Evolutionary conservation across 2,329 filamentous ascomycete genomes (phyloP), one percentile per base, ranked within the genome.

Genomic region (Cordyceps farinosa): DNA sequence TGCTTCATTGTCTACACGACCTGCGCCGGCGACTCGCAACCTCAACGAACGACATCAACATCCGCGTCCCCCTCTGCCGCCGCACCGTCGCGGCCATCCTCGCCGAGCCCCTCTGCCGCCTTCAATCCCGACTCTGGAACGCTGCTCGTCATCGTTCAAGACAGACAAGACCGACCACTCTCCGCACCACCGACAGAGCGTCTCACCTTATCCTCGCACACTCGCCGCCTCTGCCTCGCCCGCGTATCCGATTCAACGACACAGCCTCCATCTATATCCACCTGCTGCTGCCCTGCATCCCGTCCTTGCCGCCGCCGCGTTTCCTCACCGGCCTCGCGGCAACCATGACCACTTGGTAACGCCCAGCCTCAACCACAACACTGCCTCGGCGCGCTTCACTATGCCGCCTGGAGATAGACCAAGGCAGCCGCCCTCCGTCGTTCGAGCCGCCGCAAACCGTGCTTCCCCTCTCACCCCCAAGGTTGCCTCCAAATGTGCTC

Each of bases 351-450:
- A 27, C 34, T 48, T 50, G 51, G 50, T 61, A 34, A 61, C 42
- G 36, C 50, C 32, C 15, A 30, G 59, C 50, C 51, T 54, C 40
- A 54, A 55, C 59, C 40, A 55, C 42, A 55, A 32, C 40, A 61
- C 30, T 61, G 51, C 59, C 59, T 54, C 38, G 22, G 50, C 59
- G 59, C 59, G 50, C 50, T 27, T 55, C 59, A 60, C 55, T n/a
- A 64, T 64, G 63, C 62, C 63, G 52, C 57, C 58, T 70, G 80
- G 78, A 67, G 82, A 81, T 68, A 81, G 82, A 72, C 85, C 87
- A 47, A 82, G 89, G 71, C 88, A 88, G 78, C 90, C 91, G 60
- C 84, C 87, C 64, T 85, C 92, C 70, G 84, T 82, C 74, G 82
- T 88, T 69, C 81, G 87, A 83, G 73, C 75, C 69, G 67, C 78